Percentiles rank a stretch among this genome's conserved stretches.
These are phyloP conservation scores for Macrolepiota fuliginosa DNA, from an alignment of 768 basidiomycete species.

Conservation along the genomic window DNA sequence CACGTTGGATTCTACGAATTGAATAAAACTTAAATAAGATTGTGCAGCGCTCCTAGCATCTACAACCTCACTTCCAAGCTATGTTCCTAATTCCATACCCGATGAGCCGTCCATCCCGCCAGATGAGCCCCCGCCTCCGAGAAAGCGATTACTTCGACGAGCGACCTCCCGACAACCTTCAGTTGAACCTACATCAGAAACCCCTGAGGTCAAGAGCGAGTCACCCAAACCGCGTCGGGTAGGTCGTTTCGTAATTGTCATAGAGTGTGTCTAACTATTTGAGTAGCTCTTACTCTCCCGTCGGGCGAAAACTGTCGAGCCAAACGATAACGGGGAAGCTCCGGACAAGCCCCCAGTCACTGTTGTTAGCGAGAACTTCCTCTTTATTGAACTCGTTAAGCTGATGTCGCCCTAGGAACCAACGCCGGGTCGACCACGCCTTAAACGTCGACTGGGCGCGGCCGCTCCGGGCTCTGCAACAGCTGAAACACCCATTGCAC, in stretches of 20 bases:
- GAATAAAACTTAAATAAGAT: not conserved
- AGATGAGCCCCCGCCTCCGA: slow-evolving; percentile 18
- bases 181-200: slow-evolving; percentile 25
- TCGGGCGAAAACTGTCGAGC: slow-evolving; percentile 34
- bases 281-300: slow-evolving; percentile 30
- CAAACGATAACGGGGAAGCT: slow-evolving; percentile 16
- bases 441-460: slow-evolving; percentile 56
- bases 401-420: slow-evolving; percentile 32
- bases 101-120: slow-evolving; percentile 46
- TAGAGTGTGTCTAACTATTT: not conserved
- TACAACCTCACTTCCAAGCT: slow-evolving; percentile 41
- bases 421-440: slow-evolving; percentile 35
- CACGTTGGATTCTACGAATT: not conserved
- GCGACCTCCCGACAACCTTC: slow-evolving; percentile 40
- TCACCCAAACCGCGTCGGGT: slow-evolving; percentile 13
- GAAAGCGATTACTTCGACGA: slow-evolving; percentile 32
- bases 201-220: slow-evolving; percentile 5
- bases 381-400: not conserved
- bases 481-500: not conserved
- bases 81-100: slow-evolving; percentile 50
- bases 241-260: not conserved
- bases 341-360: slow-evolving; percentile 5
- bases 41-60: slow-evolving; percentile 14
- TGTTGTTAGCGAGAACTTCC: slow-evolving; percentile 12
- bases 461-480: slow-evolving; percentile 19